phyloP scores from a whole-genome alignment of 306 rosid genomes.

The Rosa chinensis region DNA sequence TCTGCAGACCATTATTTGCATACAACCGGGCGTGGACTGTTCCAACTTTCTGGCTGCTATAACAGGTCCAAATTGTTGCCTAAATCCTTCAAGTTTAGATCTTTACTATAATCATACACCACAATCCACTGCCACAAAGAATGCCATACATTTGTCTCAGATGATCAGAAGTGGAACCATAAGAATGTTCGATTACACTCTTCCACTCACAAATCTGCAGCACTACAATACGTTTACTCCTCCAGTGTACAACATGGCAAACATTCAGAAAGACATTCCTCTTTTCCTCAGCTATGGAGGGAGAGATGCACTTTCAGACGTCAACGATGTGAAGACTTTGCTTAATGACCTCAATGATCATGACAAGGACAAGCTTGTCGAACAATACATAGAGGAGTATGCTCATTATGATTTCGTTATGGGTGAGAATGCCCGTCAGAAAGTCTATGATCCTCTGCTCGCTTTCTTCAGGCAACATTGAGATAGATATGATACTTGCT shows the following conservation, averaged over 20 bases:
- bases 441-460: conserved; percentile 67
- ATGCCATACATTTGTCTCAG: conserved; percentile 67
- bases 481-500: not conserved
- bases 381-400: conserved; percentile 61
- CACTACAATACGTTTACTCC: conserved; percentile 70
- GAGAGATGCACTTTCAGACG: conserved; percentile 64
- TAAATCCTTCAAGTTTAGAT: conserved; percentile 46
- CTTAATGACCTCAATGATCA: conserved; percentile 54
- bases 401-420: conserved; percentile 77
- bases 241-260: conserved; percentile 61
- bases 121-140: conserved; percentile 73
- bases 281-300: conserved; percentile 48
- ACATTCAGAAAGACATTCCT: conserved; percentile 45
- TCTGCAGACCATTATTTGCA: not conserved
- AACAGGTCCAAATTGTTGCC: conserved; percentile 44
- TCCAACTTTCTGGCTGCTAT: too few species aligned
- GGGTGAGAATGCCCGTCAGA: conserved; percentile 63
- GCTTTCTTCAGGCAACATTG: conserved; percentile 61
- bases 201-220: conserved; percentile 36
- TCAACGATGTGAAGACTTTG: conserved; percentile 53
- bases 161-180: conserved; percentile 65
- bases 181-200: conserved; percentile 59
- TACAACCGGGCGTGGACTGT: too few species aligned
- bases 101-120: conserved; percentile 53
- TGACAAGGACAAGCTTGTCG: conserved; percentile 59